Evolutionary conservation across 2,329 filamentous ascomycete species (phyloP), one percentile per base, ranked within the genome.

Genomic region (Pseudogymnoascus sp.): DNA sequence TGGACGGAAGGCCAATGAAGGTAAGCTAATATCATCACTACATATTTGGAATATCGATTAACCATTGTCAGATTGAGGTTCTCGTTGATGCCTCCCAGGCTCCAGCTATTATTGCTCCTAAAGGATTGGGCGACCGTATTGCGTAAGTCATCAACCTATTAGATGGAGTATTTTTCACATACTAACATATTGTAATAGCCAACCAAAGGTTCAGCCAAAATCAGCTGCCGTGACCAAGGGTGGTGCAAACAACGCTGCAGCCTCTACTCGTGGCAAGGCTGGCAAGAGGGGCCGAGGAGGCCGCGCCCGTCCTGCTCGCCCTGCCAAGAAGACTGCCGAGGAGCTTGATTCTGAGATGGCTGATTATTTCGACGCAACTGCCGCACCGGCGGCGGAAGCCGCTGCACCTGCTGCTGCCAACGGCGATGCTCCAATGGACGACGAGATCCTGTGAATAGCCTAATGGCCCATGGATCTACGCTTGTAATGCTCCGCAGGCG

Each of bases 261-360:
- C 69, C 68, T 76, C 70, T 60, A 74, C 74, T 69, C 65, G 67
- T 61, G 67, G 69, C 38, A 65, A 66, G 53, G 65, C 64, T 21
- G 66, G 78, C 70, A 82, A 82, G 76, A 83, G 81, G 74, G 77
- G 78, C 65, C 80, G 82, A 64, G 80, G 80, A 67, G 70, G 69
- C 44, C 68, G 68, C 35, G 76, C 74, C 44, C 86, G 87, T 69
- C 88, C 80, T 72, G 80, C 82, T 68, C 85, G 88, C 71, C 82
- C 88, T 69, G 78, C 87, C 72, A 81, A 96, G 80, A 97, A 97
- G 89, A 96, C 92, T 0, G 87, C 89, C 1, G 93, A 96, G 75
- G 93, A 99, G 79, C 86, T 99, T 26, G 95, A 99, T 75, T 92
- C 91, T 4, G 95, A 99, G 76, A 99, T 99, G 95, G 87, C 86